phyloP scores from a whole-genome alignment of 768 basidiomycete genomes.

The Xerocomus spinulosus region DNA sequence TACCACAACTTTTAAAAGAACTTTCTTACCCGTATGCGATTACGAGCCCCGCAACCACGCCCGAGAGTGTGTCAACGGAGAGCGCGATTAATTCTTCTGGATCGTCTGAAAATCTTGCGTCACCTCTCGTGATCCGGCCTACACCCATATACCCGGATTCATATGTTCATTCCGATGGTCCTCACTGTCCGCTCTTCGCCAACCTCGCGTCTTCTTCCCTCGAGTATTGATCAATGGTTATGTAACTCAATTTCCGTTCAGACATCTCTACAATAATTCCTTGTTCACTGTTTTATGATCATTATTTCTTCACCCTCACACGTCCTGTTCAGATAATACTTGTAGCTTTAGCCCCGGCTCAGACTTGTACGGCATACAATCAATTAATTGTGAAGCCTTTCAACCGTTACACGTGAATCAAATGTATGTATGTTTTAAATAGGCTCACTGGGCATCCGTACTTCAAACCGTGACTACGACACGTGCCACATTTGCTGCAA shows the following conservation, averaged over 20 bases:
- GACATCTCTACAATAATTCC: background rate
- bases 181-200: background rate
- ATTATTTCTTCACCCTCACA: constrained; percentile 4
- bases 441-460: no score
- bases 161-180: constrained; percentile 20
- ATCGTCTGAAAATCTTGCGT: constrained; percentile 7
- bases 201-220: constrained; percentile 1
- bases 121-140: constrained; percentile 25
- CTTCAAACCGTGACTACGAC: no score
- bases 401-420: no score
- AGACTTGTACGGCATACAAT: no score
- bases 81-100: background rate
- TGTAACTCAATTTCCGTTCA: background rate
- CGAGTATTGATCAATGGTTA: background rate
- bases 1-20: constrained; percentile 9
- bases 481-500: no score
- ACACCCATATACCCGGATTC: constrained; percentile 27
- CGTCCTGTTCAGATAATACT: constrained; percentile 8
- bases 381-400: no score
- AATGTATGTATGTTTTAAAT: no score
- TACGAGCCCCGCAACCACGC: constrained; percentile 3
- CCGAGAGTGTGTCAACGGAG: constrained; percentile 5
- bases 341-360: constrained; percentile 6
- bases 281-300: constrained; percentile 8
- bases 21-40: constrained; percentile 2